Base-by-base conservation (phyloP, 306 rosid species). In the Cucurbita maxima region DNA sequence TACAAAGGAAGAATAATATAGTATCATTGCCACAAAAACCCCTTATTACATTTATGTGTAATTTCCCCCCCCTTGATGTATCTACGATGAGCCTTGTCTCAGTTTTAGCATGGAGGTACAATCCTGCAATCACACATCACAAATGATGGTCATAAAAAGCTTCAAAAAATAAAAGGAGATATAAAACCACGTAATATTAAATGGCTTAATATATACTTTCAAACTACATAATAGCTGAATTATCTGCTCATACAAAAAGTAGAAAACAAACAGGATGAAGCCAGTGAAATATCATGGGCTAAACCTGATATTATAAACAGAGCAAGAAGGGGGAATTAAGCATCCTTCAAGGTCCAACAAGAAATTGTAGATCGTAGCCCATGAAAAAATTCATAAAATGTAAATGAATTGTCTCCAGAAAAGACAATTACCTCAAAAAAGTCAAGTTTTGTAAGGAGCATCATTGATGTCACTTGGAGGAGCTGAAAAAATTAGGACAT, bases 21-120 rank as follows among this genome's bases (percentile, higher is more conserved):
- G 41, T n/a, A 56, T 44, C 43, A 16, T 40, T 22, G 73, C 56
- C 48, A 30, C 9, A 55, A 43, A 20, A 47, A 75, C 25, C 7
- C 72, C 43, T 50, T 40, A 76, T 80, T 88, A 92, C 98, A 82
- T 84, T 84, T 87, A 92, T 92, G 61, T 76, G 81, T 52, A 92
- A 79, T 53, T 77, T 85, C 83, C 81, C 92, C 58, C 98, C 96
- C 76, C 98, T 90, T 70, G 98, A 87, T 76, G 92, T 87, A 79
- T 92, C 98, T 76, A 92, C 98, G 41, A 84, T 75, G 80, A 92
- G 96, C 84, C 83, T 85, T 34, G 92, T 83, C 87, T 92, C 98
- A 0, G 89, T 85, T 53, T 83, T 92, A 55, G 91, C 83, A 68
- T 88, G 85, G 75, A 92, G 79, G 85, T 76, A 92, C 64, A 82